Evolutionary conservation across 495 filamentous ascomycete species (phyloP).

Genomic region (Aspergillus ellipticus): DNA sequence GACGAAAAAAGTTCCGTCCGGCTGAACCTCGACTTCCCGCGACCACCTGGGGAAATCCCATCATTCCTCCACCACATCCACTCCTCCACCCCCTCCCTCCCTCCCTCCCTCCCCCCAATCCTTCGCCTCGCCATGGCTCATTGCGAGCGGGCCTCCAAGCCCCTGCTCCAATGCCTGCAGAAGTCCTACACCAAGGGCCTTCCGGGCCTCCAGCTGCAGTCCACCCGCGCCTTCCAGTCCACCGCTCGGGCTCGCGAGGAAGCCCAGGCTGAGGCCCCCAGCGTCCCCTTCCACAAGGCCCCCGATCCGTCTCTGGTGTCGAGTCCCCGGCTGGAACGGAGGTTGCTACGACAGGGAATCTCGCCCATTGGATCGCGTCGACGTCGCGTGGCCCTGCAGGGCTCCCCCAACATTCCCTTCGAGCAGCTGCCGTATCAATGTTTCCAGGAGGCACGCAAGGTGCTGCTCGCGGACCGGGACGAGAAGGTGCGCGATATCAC

Average conservation of each 20-base stretch:
- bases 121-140: constrained; percentile 55
- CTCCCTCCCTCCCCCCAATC: constrained; percentile 1
- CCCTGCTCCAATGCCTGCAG: constrained; percentile 61
- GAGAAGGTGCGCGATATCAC: constrained; percentile 71
- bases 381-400: constrained; percentile 71
- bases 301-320: constrained; percentile 50
- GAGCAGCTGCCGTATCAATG: constrained; percentile 92
- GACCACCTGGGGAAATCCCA: constrained; percentile 7
- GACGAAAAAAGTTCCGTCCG: constrained; percentile 40
- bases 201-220: constrained; percentile 30
- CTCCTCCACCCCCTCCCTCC: constrained; percentile 17
- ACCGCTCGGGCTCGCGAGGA: constrained; percentile 35
- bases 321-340: constrained; percentile 55
- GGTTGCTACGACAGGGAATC: constrained; percentile 54
- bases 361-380: constrained; percentile 74
- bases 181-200: constrained; percentile 38
- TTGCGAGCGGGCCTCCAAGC: constrained; percentile 65
- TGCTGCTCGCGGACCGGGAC: constrained; percentile 73
- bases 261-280: constrained; percentile 34
- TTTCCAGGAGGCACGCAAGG: constrained; percentile 90
- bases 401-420: constrained; percentile 71
- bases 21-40: constrained; percentile 23
- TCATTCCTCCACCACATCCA: constrained; percentile 4
- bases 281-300: constrained; percentile 34
- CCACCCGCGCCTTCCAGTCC: constrained; percentile 36